Evolutionary conservation across 2,329 filamentous ascomycete genomes (phyloP), one percentile per base, ranked within the genome.

Genomic region (Fusarium marasasianum): DNA sequence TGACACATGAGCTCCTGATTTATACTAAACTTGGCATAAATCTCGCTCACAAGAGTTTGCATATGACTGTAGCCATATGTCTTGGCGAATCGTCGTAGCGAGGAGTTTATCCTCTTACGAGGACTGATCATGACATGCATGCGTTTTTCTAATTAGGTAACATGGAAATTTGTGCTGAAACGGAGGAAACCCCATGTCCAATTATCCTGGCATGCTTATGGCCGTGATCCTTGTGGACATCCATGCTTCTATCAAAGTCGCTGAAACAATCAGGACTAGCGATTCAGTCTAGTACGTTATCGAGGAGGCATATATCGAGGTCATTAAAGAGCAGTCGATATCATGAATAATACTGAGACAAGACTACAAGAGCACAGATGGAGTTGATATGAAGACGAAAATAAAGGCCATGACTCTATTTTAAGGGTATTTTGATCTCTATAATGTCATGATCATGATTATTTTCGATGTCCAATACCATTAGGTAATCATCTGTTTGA

Each of bases 211-310:
- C 60, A 70, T 65, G 66, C 45, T 59, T 66, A 55, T 70, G 51
- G 45, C 53, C 48, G 41, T 70, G 62, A 66, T 54, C 66, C 67
- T 71, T 53, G 67, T 66, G 68, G 47, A 44, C 38, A 45, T 54
- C 50, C 66, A 73, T 73, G 71, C 71, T 66, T 73, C 65, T 73
- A 73, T 73, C 70, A 73, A 73, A 73, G 60, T 51, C 61, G 50
- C 37, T 63, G 17, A 58, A 62, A 57, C 54, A 35, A 53, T 67
- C 15, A 59, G 48, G 69, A 51, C 70, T 72, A 73, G 62, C 26
- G 48, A 72, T 44, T 44, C 29, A 56, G 71, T 63, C 61, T 74
- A 74, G 72, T 74, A 74, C 63, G 22, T 69, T 74, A 74, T 64
- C 71, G 71, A 74, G 71, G 55, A 62, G 51, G 60, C 35, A 48